Percentiles rank a stretch among this genome's conserved stretches.
Conservation (phyloP, 352 stramenopile species). For the Paralagenidium karlingii region DNA sequence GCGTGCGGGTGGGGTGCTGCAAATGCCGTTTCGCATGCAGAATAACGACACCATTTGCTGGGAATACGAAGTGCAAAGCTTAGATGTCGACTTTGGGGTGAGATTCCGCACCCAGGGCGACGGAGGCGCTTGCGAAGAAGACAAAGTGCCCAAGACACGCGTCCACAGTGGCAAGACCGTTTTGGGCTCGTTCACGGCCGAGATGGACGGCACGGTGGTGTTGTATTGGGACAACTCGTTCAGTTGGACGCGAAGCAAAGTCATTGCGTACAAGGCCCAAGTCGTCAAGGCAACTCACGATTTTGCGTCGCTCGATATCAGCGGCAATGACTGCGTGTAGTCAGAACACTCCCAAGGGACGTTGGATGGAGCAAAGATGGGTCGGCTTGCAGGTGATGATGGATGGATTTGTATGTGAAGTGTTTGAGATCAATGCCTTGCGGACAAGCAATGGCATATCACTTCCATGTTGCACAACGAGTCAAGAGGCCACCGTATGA, state of each 20-base stretch:
- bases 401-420: too few species aligned
- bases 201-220: slow-evolving; percentile 50
- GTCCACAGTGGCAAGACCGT: slow-evolving; percentile 19
- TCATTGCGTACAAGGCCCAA: slow-evolving; percentile 62
- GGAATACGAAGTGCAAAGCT: slow-evolving; percentile 51
- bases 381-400: too few species aligned
- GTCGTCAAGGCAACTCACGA: slow-evolving; percentile 68
- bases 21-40: slow-evolving; percentile 55
- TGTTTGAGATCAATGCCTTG: too few species aligned
- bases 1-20: slow-evolving; percentile 33
- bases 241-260: slow-evolving; percentile 57
- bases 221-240: slow-evolving; percentile 64
- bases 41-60: slow-evolving; percentile 66
- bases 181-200: slow-evolving; percentile 43
- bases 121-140: slow-evolving; percentile 39
- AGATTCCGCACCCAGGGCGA: slow-evolving; percentile 62
- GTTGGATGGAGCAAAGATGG: too few species aligned
- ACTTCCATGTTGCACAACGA: too few species aligned
- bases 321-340: slow-evolving; percentile 61
- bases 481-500: too few species aligned
- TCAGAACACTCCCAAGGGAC: too few species aligned
- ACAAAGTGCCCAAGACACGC: slow-evolving; percentile 32
- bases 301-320: slow-evolving; percentile 62
- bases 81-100: slow-evolving; percentile 55
- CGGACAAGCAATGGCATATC: too few species aligned